Evolutionary conservation across 495 filamentous ascomycete genomes (phyloP).

Genomic region (Polyplosphaeria fusca): DNA sequence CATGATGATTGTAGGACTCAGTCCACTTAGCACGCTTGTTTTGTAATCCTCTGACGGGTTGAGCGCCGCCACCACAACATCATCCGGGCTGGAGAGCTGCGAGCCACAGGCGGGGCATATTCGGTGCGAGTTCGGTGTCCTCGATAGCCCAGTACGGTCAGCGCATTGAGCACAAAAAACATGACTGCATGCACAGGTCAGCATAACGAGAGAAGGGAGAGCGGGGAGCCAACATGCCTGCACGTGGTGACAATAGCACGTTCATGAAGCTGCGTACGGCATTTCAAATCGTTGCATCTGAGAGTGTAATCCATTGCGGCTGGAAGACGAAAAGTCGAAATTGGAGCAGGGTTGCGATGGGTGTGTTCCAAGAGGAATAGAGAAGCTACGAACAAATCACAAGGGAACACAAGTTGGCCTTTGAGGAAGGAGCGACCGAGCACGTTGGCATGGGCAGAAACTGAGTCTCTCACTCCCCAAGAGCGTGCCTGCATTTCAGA

Average conservation of each 20-base stretch:
- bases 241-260: slow-evolving; percentile 88
- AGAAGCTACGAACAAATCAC: too few species aligned
- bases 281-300: slow-evolving; percentile 80
- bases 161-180: slow-evolving; percentile 82
- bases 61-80: slow-evolving; percentile 70
- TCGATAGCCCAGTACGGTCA: slow-evolving; percentile 62
- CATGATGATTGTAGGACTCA: slow-evolving; percentile 81
- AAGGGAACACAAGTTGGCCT: too few species aligned
- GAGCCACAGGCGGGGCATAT: slow-evolving; percentile 81
- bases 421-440: too few species aligned
- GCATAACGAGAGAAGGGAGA: background rate
- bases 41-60: slow-evolving; percentile 93
- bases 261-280: slow-evolving; percentile 67
- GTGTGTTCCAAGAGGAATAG: too few species aligned
- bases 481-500: too few species aligned
- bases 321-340: too few species aligned
- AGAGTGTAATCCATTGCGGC: slow-evolving; percentile 62
- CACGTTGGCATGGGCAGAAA: too few species aligned
- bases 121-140: slow-evolving; percentile 52
- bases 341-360: too few species aligned
- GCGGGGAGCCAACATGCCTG: slow-evolving; percentile 52
- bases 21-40: slow-evolving; percentile 79
- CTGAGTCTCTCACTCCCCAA: too few species aligned
- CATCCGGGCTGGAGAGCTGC: slow-evolving; percentile 67
- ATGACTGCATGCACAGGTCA: slow-evolving; percentile 57